These are phyloP conservation scores for Chrysochromulina parva DNA, from an alignment of 78 protist species.

Conservation along the genomic window DNA sequence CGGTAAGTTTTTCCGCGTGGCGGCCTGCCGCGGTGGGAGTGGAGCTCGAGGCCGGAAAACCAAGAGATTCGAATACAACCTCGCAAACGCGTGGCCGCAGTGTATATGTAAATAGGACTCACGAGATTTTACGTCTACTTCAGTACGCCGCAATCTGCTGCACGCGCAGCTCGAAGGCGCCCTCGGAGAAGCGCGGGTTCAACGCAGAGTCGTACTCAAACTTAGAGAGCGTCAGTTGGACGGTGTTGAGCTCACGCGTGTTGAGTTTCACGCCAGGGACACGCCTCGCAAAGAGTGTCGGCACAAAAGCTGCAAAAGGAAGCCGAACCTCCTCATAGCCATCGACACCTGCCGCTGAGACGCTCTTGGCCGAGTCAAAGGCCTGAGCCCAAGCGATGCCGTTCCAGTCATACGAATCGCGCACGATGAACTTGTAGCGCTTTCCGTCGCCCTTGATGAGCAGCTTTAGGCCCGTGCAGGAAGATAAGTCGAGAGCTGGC, in stretches of 20 bases:
- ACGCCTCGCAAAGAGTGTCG: neutral
- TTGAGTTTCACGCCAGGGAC: neutral
- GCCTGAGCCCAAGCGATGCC: neutral
- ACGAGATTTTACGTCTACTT: too few species aligned
- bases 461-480: neutral
- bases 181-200: neutral
- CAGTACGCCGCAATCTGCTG: neutral
- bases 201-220: neutral
- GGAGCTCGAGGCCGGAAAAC: too few species aligned
- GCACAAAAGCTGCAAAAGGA: neutral
- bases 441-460: neutral
- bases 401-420: neutral
- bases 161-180: neutral
- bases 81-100: too few species aligned
- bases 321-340: neutral
- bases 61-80: too few species aligned
- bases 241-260: neutral
- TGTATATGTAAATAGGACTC: too few species aligned
- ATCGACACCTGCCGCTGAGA: neutral
- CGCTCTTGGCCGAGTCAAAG: neutral
- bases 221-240: neutral
- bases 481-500: neutral
- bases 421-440: constrained; percentile 8
- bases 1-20: too few species aligned
- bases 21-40: too few species aligned